These are phyloP conservation scores for Populus tomentosa DNA, from an alignment of 441 rosid genomes.

Conservation along the genomic window DNA sequence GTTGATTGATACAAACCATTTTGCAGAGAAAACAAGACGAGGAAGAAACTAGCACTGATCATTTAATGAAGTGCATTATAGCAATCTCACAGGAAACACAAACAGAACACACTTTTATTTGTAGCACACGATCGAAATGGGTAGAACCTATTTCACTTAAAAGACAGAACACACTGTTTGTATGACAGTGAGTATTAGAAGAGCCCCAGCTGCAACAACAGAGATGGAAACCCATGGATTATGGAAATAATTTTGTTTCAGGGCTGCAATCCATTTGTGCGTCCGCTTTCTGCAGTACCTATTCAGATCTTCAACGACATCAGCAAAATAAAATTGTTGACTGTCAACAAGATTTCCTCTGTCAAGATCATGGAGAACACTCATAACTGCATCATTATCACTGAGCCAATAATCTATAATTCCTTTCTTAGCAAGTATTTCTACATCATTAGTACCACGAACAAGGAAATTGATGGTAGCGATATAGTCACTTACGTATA, in stretches of 20 bases:
- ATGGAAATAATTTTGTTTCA: conserved; percentile 11
- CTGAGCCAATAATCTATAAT: background rate
- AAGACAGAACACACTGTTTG: conserved; percentile 14
- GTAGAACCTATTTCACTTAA: background rate
- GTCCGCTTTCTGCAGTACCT: background rate
- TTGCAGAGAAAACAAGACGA: no score
- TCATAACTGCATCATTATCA: background rate
- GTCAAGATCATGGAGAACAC: conserved; percentile 10
- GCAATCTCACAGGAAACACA: no score
- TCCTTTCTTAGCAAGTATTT: conserved; percentile 13
- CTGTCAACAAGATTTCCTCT: conserved; percentile 6
- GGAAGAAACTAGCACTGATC: no score
- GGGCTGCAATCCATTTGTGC: conserved; percentile 16
- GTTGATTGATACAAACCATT: no score
- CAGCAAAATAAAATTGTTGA: conserved; percentile 22
- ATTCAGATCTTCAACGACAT: conserved; percentile 13
- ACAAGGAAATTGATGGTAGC: no score
- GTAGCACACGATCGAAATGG: background rate
- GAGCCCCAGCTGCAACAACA: conserved; percentile 12
- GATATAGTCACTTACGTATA: no score
- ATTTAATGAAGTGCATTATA: no score
- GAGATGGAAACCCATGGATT: conserved; percentile 17
- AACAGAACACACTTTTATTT: no score
- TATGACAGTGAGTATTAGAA: conserved; percentile 11
- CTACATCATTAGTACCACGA: conserved; percentile 1